A percentile compares a stretch with the other conserved stretches of the same genome.
Conservation (phyloP, 2,329 filamentous ascomycete genomes). For the Pseudopyricularia cyperi region DNA sequence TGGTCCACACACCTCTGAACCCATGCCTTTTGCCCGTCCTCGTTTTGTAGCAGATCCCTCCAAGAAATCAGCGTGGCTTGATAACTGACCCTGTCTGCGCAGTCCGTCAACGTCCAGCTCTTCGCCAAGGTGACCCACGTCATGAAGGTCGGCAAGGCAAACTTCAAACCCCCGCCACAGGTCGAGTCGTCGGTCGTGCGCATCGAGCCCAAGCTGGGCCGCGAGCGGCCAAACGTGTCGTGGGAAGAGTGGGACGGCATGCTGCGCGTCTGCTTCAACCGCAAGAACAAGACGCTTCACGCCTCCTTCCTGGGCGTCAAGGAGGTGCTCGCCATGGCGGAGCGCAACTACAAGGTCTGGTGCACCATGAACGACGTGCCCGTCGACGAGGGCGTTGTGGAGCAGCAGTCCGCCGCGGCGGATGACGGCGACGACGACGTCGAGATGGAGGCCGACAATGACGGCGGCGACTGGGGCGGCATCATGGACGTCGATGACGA, state of each 20-base stretch:
- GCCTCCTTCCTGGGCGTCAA: constrained; percentile 70
- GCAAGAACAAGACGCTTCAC: constrained; percentile 84
- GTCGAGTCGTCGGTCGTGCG: constrained; percentile 87
- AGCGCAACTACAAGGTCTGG: constrained; percentile 80
- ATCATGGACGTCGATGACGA: constrained; percentile 26
- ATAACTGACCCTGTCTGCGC: too few species aligned
- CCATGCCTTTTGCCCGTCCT: too few species aligned
- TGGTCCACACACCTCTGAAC: not conserved
- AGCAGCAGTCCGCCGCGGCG: constrained; percentile 19
- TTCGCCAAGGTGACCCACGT: constrained; percentile 55
- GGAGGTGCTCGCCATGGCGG: constrained; percentile 70
- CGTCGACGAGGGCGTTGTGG: constrained; percentile 53
- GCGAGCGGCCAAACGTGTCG: constrained; percentile 65
- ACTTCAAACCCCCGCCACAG: constrained; percentile 88
- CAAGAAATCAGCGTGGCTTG: too few species aligned
- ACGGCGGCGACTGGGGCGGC: constrained; percentile 21
- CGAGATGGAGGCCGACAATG: constrained; percentile 25
- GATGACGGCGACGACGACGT: constrained; percentile 25
- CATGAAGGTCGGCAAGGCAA: constrained; percentile 87
- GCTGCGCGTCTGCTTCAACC: constrained; percentile 63
- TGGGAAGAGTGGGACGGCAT: constrained; percentile 94
- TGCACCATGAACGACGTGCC: constrained; percentile 76
- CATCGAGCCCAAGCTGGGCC: constrained; percentile 76
- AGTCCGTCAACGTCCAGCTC: constrained; percentile 83
- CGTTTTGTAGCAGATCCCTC: too few species aligned